Evolutionary conservation across 495 filamentous ascomycete species (phyloP), one percentile per base, ranked within the genome.

Genomic region (Eremomyces bilateralis): DNA sequence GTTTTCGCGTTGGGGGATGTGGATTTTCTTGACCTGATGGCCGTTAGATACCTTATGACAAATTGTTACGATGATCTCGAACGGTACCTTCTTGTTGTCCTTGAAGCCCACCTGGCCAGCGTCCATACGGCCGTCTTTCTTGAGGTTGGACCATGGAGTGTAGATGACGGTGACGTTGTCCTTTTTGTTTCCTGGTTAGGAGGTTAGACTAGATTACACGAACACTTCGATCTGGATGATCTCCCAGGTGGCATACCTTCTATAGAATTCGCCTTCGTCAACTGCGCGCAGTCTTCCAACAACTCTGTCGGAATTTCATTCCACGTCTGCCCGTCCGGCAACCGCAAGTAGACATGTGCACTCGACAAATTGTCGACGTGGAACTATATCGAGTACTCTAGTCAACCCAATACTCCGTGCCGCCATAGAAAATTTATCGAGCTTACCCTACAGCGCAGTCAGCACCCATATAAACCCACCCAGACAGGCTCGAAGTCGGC

Each of bases 211-310:
- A 34, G 42, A 29, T 21, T 36, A 2, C 18, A 24, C 19, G 11
- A 45, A 32, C 15, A 11, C 6, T 32, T 12, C 6, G 30, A 32
- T n/a, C n/a, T n/a, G n/a, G n/a, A n/a, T n/a, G n/a, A n/a, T n/a
- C n/a, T 16, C n/a, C 4, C 4, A 1, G 1, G 24, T 31, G 11
- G 12, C 42, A 31, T 25, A 80, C 80, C 90, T 57, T 97, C 88
- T 46, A 97, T 97, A 21, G 84, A 94, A 56, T 97, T 97, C 34
- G 88, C 84, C 56, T 97, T 97, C 33, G 88, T 97, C 35, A 97
- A 63, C 53, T 97, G 88, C 15, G 73, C 84, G 43, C 85, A 81
- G 53, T 97, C 88, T 32, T 67, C 71, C 21, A 97, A 42, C 15
- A 97, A 64, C 3, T 72, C 67, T 36, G 69, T 42, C 2, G 77